Evolutionary conservation across 257 asterid species (phyloP).

Genomic region (Paraleonurus japonicus): DNA sequence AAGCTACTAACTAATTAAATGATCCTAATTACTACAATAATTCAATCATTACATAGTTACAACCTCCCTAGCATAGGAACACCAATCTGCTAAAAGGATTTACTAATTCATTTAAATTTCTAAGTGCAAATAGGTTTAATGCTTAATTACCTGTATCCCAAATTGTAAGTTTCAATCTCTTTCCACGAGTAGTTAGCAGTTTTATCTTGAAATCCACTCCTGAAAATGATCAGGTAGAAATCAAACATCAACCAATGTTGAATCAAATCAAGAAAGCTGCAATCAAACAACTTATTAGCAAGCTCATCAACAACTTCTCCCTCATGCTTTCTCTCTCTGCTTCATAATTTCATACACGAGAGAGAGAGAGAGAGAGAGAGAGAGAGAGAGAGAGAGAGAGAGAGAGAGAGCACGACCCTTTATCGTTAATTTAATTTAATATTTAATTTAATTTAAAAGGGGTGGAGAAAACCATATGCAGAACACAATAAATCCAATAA

Average conservation of each 20-base stretch:
- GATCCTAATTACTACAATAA: neutral
- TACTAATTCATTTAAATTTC: neutral
- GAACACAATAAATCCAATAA: neutral
- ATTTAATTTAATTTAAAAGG: neutral
- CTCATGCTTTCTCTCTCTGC: neutral
- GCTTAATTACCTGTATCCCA: conserved; percentile 95
- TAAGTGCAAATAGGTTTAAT: neutral
- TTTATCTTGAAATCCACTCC: conserved; percentile 96
- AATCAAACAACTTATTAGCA: conserved; percentile 10
- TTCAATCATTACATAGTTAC: neutral
- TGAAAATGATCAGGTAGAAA: conserved; percentile 24
- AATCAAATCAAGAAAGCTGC: conserved; percentile 10
- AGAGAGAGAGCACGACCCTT: too few species aligned
- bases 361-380: neutral
- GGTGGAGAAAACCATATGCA: neutral
- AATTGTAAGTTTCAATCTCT: conserved; percentile 75
- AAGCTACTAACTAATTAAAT: neutral
- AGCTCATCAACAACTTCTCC: neutral
- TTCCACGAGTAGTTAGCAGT: conserved; percentile 65
- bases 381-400: neutral
- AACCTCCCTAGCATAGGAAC: neutral
- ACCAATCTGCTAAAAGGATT: neutral
- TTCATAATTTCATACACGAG: neutral
- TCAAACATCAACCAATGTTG: conserved; percentile 12
- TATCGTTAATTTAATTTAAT: too few species aligned